Evolutionary conservation across 306 rosid species (phyloP).

Genomic region (Fragaria iinumae): DNA sequence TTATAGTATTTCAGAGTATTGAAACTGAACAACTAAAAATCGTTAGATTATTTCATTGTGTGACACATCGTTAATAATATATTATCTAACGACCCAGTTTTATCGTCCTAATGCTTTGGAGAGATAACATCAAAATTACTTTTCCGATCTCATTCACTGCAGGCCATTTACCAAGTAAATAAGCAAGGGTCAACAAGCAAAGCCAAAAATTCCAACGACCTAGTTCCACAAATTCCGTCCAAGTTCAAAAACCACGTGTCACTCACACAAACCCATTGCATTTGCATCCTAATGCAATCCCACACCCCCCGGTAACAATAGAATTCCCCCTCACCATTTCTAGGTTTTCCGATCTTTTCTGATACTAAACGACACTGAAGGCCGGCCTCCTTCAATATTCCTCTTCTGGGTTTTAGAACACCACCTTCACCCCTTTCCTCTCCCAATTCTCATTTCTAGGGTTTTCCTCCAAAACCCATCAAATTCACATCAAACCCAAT

Average conservation of each 20-base stretch:
- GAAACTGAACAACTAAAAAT: too few relatives aligned
- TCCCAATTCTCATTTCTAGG: background rate
- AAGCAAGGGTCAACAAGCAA: too few relatives aligned
- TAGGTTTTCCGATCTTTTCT: background rate
- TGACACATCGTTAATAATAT: too few relatives aligned
- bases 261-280: background rate
- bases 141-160: too few relatives aligned
- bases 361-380: background rate
- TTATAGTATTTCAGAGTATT: too few relatives aligned
- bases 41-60: too few relatives aligned
- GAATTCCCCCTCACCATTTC: background rate
- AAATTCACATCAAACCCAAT: too few relatives aligned
- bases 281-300: background rate
- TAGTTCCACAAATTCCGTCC: background rate
- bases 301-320: background rate
- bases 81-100: too few relatives aligned
- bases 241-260: constrained; percentile 4
- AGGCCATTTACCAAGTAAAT: too few relatives aligned
- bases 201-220: too few relatives aligned
- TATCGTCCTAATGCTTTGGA: too few relatives aligned
- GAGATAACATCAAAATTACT: too few relatives aligned
- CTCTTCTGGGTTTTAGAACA: background rate
- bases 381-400: background rate
- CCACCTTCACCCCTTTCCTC: background rate
- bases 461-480: background rate